A percentile compares a stretch with the other conserved stretches of the same genome.
These are phyloP conservation scores for Xerocomus spinulosus DNA, from an alignment of 768 basidiomycete species.

Conservation along the genomic window DNA sequence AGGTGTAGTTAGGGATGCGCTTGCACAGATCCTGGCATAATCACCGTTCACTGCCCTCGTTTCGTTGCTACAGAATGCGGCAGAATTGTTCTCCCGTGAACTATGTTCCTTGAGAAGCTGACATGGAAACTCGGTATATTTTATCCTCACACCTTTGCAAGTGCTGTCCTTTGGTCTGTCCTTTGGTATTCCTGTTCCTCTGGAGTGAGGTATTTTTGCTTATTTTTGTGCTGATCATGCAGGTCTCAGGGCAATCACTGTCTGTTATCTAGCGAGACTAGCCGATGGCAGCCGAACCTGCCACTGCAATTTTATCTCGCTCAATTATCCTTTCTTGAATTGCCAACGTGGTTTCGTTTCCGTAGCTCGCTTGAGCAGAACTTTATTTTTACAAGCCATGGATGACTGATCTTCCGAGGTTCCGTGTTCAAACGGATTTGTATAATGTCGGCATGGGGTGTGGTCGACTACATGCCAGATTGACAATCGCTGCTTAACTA, in stretches of 20 bases:
- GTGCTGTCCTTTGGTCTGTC: background rate
- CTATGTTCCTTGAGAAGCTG: background rate
- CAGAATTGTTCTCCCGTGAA: constrained; percentile 4
- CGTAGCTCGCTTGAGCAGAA: background rate
- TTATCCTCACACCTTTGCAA: background rate
- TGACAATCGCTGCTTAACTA: too few species aligned
- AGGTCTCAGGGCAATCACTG: background rate
- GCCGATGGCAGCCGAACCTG: background rate
- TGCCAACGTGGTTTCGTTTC: background rate
- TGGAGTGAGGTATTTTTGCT: too few species aligned
- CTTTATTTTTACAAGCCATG: background rate
- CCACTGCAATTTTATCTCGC: background rate
- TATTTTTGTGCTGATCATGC: background rate
- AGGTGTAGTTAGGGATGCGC: constrained; percentile 39
- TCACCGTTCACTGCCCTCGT: background rate
- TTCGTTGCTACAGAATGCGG: background rate
- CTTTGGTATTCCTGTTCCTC: too few species aligned
- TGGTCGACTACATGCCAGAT: too few species aligned
- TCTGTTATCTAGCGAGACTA: background rate
- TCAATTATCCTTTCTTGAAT: background rate
- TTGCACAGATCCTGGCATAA: constrained; percentile 31
- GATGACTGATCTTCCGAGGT: background rate
- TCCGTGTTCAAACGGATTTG: too few species aligned
- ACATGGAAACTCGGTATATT: background rate
- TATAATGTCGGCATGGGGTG: too few species aligned